Evolutionary conservation across 768 basidiomycete species (phyloP).

Genomic region (Cystobasidium tubakii): DNA sequence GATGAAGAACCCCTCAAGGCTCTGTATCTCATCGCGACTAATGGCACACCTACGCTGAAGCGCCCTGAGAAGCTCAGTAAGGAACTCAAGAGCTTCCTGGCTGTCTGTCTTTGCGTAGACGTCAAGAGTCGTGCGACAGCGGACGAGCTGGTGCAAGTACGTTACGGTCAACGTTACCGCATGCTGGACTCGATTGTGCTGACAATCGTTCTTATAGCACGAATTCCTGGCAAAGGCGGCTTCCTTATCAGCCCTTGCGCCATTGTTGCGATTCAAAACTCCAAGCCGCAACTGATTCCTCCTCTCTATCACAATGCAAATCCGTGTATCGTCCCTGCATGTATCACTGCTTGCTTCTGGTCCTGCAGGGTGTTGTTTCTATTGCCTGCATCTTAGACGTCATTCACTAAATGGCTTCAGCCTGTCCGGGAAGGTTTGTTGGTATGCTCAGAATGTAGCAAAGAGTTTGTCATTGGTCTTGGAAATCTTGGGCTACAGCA

Average conservation of each 20-base stretch:
- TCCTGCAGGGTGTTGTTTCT: too few relatives aligned
- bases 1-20: conserved; percentile 77
- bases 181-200: not conserved
- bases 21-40: conserved; percentile 91
- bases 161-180: conserved; percentile 47
- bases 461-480: too few relatives aligned
- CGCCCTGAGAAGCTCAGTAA: conserved; percentile 83
- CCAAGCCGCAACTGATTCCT: conserved; percentile 15
- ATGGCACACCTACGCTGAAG: conserved; percentile 96
- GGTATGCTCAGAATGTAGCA: too few relatives aligned
- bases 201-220: conserved; percentile 58
- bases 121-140: conserved; percentile 83
- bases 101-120: conserved; percentile 96
- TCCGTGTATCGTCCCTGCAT: too few relatives aligned
- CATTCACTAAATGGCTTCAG: too few relatives aligned
- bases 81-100: conserved; percentile 91
- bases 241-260: conserved; percentile 70
- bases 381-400: too few relatives aligned
- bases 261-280: conserved; percentile 60
- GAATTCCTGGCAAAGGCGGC: conserved; percentile 91
- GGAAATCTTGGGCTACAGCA: too few relatives aligned
- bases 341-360: too few relatives aligned
- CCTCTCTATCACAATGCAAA: not conserved
- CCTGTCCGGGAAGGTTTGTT: too few relatives aligned
- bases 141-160: conserved; percentile 71